Base-by-base conservation (phyloP, 768 basidiomycete species). In the Galerina sulciceps region DNA sequence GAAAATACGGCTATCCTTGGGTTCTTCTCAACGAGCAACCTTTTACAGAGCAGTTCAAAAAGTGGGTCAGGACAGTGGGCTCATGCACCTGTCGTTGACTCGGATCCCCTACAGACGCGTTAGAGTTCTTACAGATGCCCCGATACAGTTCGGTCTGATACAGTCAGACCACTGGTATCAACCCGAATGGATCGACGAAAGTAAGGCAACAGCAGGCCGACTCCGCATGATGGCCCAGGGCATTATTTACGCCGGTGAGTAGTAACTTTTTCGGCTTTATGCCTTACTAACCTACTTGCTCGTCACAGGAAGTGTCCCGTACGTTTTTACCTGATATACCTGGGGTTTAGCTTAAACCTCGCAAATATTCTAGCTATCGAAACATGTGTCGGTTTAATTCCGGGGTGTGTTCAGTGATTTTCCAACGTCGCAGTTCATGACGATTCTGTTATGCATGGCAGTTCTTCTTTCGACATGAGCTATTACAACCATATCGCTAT, bases 371-470 rank as follows among this genome's bases (percentile, higher is more conserved):
- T 64, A 88, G 85, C 17, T 96, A 97, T 68, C 86, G 95, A 40
- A 94, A 96, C 65, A 96, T 97, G 96, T 97, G 96, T 73, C 86
- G 96, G 10, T 98, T 88, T 75, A 94, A 96, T 74, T 94, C 92
- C 46, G 94, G 93, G 34, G 92, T 93, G 73, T 63, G 87, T 46
- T 49, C 34, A 41, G 0, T 31, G 34, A 20, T 34, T 42, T 36
- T 47, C 17, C 10, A 26, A 34, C 22, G 13, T 48, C 45, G 18
- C 48, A 18, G 13, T 34, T 56, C 37, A 52, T 49, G 40, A 18
- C 45, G 10, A 48, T 40, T 11, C 31, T 31, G 15, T 35, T 38
- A 34, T 17, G 53, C 40, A 34, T 45, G 34, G 1, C 48, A 93
- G 87, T 92, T 90, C 77, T 96, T 96, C 76, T 96, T 85, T 76